These are phyloP conservation scores for Drosera capensis DNA, from an alignment of 148 eudicot species.

Conservation along the genomic window DNA sequence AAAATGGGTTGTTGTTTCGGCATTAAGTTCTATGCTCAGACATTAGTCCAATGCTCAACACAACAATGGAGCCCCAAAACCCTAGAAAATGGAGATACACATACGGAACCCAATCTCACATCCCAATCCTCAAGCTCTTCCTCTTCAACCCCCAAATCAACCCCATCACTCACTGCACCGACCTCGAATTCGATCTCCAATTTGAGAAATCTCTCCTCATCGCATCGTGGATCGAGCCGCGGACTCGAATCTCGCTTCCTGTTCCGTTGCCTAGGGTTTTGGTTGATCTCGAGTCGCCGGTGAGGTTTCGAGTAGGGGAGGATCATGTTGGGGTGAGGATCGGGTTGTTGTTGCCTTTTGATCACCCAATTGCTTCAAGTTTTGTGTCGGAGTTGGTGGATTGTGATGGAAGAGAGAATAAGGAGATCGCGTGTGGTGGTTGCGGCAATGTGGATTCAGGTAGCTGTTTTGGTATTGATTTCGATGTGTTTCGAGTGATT, in stretches of 20 bases:
- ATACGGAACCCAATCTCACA: slow-evolving; percentile 88
- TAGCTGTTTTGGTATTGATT: slow-evolving; percentile 29
- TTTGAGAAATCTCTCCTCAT: slow-evolving; percentile 30
- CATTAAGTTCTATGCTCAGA: too few relatives aligned
- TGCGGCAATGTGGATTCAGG: background rate
- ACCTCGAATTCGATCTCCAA: slow-evolving; percentile 24
- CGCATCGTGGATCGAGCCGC: slow-evolving; percentile 23
- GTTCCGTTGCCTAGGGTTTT: slow-evolving; percentile 76
- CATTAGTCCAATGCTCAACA: too few relatives aligned
- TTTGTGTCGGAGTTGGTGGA: slow-evolving; percentile 27
- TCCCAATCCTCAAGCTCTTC: slow-evolving; percentile 50
- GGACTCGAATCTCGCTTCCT: slow-evolving; percentile 12
- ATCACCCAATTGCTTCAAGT: slow-evolving; percentile 55
- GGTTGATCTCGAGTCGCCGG: slow-evolving; percentile 50
- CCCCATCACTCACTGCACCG: slow-evolving; percentile 26
- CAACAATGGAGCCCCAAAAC: slow-evolving; percentile 30
- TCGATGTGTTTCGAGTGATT: slow-evolving; percentile 17
- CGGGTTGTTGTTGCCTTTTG: slow-evolving; percentile 58
- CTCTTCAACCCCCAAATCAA: slow-evolving; percentile 35
- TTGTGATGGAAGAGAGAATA: slow-evolving; percentile 20
- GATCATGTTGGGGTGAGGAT: slow-evolving; percentile 69
- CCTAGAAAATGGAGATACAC: slow-evolving; percentile 81
- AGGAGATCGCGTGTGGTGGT: too few relatives aligned
- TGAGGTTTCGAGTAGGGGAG: slow-evolving; percentile 24
- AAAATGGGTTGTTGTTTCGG: too few relatives aligned